Conservation (phyloP, 768 basidiomycete species). For the Leccinellum rugosiceps region DNA sequence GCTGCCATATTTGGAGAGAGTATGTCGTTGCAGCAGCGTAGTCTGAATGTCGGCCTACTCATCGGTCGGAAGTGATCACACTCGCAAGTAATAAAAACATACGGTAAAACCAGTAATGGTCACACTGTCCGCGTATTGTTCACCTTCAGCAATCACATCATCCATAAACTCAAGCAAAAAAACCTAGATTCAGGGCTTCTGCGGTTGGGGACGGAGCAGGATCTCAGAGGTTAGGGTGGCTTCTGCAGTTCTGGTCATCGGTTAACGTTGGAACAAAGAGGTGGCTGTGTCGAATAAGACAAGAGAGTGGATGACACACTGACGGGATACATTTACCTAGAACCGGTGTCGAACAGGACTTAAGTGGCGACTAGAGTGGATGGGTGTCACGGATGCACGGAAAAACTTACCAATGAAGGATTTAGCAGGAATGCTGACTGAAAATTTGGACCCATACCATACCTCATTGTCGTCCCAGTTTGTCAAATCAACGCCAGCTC, state of each 20-base stretch:
- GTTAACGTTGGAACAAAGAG: constrained; percentile 7
- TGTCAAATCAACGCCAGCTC: background rate
- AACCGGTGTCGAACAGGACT: constrained; percentile 31
- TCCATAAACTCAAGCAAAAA: too few relatives aligned
- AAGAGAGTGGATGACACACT: too few relatives aligned
- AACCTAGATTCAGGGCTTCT: too few relatives aligned
- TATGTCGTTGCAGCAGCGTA: constrained; percentile 7
- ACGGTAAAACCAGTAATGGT: constrained; percentile 5
- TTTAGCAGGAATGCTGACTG: background rate
- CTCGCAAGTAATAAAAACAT: background rate
- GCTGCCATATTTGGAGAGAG: background rate
- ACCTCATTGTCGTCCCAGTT: background rate
- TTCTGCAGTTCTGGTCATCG: constrained; percentile 22
- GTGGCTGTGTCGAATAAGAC: constrained; percentile 4
- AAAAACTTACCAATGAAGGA: background rate
- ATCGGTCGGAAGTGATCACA: background rate
- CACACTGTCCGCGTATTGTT: constrained; percentile 35
- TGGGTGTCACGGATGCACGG: background rate
- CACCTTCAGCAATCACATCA: too few relatives aligned
- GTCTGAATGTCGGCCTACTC: constrained; percentile 11
- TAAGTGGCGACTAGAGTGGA: too few relatives aligned
- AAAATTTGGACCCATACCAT: constrained; percentile 13
- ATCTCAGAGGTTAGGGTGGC: constrained; percentile 25
- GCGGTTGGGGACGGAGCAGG: constrained; percentile 11
- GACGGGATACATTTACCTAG: constrained; percentile 4